phyloP scores from a whole-genome alignment of 2,329 filamentous ascomycete species.

The Mycocentrospora acerina region DNA sequence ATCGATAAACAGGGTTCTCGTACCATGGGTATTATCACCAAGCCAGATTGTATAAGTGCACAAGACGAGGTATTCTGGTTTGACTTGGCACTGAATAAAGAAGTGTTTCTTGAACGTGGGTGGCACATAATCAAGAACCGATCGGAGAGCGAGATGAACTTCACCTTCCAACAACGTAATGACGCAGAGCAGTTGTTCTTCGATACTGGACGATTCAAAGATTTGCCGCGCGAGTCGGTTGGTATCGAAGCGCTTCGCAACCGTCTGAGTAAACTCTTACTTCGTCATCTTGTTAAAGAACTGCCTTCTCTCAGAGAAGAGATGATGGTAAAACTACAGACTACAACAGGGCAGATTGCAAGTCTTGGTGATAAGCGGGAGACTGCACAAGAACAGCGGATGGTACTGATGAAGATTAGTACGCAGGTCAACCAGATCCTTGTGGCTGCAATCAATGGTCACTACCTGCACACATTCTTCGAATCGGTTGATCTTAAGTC shows the following conservation, averaged over 20 bases:
- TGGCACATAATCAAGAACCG: conserved; percentile 60
- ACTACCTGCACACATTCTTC: conserved; percentile 57
- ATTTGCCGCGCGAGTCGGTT: conserved; percentile 33
- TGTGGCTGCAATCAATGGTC: conserved; percentile 53
- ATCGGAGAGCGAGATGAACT: conserved; percentile 38
- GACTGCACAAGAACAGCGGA: conserved; percentile 51
- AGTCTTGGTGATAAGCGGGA: conserved; percentile 53
- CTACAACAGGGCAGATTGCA: conserved; percentile 38
- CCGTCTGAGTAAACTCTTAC: conserved; percentile 55
- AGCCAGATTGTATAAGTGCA: not conserved
- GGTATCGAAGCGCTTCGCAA: conserved; percentile 53
- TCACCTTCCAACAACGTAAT: conserved; percentile 45
- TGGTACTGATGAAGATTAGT: conserved; percentile 52
- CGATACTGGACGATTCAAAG: conserved; percentile 22
- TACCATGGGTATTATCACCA: conserved; percentile 49
- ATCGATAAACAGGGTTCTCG: conserved; percentile 38
- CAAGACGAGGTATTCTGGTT: conserved; percentile 42
- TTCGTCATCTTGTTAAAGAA: conserved; percentile 37
- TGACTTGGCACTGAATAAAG: conserved; percentile 38
- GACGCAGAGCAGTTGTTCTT: conserved; percentile 39
- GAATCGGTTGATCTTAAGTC: conserved; percentile 19
- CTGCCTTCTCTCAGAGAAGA: conserved; percentile 39
- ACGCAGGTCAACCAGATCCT: conserved; percentile 49
- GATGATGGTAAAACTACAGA: conserved; percentile 27
- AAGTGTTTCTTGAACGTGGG: conserved; percentile 46